Conservation (phyloP, 2,329 filamentous ascomycete species). For the Pseudopithomyces chartarum region DNA sequence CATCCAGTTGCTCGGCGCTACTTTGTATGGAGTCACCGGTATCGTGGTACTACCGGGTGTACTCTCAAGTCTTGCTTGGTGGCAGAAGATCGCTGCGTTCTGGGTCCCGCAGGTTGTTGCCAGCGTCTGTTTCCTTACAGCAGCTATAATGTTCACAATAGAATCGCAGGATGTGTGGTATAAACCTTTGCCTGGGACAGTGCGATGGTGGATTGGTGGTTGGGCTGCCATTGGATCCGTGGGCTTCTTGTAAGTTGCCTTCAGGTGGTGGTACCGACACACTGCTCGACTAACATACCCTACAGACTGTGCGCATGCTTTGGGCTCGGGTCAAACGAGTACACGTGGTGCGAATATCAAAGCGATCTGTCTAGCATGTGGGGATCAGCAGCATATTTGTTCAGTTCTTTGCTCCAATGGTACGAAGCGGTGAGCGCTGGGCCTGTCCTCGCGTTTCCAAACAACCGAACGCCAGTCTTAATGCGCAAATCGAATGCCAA, state of each 20-base stretch:
- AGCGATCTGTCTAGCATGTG: conserved; percentile 3
- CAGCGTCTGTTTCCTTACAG: not conserved
- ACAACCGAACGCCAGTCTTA: conserved; percentile 5
- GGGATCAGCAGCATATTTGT: conserved; percentile 3
- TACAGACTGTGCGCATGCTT: conserved; percentile 5
- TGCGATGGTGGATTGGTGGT: conserved; percentile 4
- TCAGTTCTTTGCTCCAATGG: conserved; percentile 5
- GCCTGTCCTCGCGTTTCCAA: conserved; percentile 5
- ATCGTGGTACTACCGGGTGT: conserved; percentile 1
- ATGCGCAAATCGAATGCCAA: not conserved
- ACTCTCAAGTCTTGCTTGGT: conserved; percentile 3
- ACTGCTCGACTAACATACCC: not conserved
- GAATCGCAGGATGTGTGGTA: conserved; percentile 7
- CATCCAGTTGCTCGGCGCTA: conserved; percentile 3
- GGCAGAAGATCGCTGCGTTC: conserved; percentile 5
- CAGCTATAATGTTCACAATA: conserved; percentile 2
- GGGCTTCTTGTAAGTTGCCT: not conserved
- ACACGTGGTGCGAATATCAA: conserved; percentile 6
- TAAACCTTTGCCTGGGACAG: not conserved
- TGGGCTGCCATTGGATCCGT: conserved; percentile 7
- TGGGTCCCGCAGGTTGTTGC: conserved; percentile 6
- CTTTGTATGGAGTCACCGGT: conserved; percentile 2
- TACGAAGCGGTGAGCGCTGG: conserved; percentile 3
- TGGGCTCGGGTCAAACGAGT: conserved; percentile 2
- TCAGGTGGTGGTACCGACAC: not conserved